These are phyloP conservation scores for Echium plantagineum DNA, from an alignment of 257 asterid species.

Conservation along the genomic window DNA sequence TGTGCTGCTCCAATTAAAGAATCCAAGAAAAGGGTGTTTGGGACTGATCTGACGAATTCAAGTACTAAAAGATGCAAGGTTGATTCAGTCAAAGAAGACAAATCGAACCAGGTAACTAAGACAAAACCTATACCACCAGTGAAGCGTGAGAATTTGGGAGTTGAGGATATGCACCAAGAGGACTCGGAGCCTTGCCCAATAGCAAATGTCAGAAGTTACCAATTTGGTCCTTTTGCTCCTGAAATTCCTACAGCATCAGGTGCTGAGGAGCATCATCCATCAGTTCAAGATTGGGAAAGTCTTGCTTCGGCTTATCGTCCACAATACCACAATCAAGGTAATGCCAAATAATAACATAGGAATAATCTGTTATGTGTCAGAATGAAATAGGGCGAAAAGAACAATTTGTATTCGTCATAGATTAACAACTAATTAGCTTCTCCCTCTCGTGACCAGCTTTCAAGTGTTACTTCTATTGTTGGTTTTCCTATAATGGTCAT, in stretches of 20 bases:
- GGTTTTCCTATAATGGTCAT: too few species aligned
- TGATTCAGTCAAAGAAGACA: constrained; percentile 14
- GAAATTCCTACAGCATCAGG: constrained; percentile 37
- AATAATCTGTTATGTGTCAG: not conserved
- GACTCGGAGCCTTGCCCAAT: constrained; percentile 14
- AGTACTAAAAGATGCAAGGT: constrained; percentile 44
- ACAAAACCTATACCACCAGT: constrained; percentile 26
- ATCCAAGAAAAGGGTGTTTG: constrained; percentile 72
- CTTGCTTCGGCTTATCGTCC: constrained; percentile 71
- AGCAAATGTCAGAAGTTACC: constrained; percentile 32
- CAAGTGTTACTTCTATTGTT: too few species aligned
- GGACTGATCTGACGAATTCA: constrained; percentile 69
- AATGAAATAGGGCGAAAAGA: not conserved
- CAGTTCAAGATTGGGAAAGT: constrained; percentile 60
- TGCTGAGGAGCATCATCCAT: constrained; percentile 31
- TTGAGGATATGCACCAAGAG: constrained; percentile 26
- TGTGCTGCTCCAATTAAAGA: constrained; percentile 17
- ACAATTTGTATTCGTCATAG: not conserved
- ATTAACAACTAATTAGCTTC: too few species aligned
- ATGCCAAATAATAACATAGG: too few species aligned
- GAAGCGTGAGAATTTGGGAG: constrained; percentile 42
- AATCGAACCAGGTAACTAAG: constrained; percentile 15
- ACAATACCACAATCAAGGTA: constrained; percentile 91
- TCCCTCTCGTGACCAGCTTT: not conserved
- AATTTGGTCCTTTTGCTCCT: constrained; percentile 97